phyloP scores from a whole-genome alignment of 352 stramenopile genomes.

The Phytophthora kernoviae region DNA sequence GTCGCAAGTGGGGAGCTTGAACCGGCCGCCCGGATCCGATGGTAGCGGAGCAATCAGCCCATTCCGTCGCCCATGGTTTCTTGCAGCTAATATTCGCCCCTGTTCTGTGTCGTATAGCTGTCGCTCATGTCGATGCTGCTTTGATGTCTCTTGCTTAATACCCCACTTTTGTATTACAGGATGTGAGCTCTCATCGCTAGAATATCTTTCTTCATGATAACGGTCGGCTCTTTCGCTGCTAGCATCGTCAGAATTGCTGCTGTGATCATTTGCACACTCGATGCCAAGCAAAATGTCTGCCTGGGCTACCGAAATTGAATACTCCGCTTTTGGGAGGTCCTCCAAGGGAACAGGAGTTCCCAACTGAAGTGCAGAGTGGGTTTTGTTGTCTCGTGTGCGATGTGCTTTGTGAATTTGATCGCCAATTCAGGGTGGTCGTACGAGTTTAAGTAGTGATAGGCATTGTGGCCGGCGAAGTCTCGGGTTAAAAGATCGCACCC shows the following conservation, averaged over 20 bases:
- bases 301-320: conserved; percentile 25
- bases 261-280: conserved; percentile 3
- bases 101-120: conserved; percentile 50
- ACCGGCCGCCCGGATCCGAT: conserved; percentile 26
- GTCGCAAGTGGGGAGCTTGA: conserved; percentile 54
- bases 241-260: conserved; percentile 4
- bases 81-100: conserved; percentile 37
- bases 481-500: conserved; percentile 41
- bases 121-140: conserved; percentile 28
- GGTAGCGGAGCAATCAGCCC: conserved; percentile 63
- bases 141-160: conserved; percentile 40
- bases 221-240: not conserved
- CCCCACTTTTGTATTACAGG: conserved; percentile 41
- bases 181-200: conserved; percentile 12
- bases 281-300: conserved; percentile 12
- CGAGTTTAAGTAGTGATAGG: conserved; percentile 44
- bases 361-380: conserved; percentile 6
- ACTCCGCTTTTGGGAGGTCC: conserved; percentile 6
- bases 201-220: conserved; percentile 5
- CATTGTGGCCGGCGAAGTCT: conserved; percentile 53
- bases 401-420: conserved; percentile 30
- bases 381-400: conserved; percentile 2
- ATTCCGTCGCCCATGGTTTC: conserved; percentile 48
- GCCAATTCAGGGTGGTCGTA: conserved; percentile 54
- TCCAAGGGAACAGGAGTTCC: not conserved